Evolutionary conservation across 2,329 filamentous ascomycete species (phyloP), one percentile per base, ranked within the genome.

Genomic region (Bipolaris bicolor): DNA sequence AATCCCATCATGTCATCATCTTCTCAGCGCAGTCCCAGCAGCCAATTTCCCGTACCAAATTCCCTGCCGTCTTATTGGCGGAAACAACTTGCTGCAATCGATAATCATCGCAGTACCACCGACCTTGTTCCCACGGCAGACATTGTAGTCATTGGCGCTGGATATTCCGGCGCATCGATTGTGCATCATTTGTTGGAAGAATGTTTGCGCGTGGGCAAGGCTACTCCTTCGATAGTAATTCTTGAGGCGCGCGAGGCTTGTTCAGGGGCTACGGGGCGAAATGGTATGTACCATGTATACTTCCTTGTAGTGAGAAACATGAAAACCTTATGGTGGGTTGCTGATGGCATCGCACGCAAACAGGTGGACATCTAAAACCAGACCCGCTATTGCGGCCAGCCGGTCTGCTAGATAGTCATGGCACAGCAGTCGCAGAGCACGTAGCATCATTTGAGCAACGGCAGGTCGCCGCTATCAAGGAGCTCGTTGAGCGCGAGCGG

Each of bases 261-360:
- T 60, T 80, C 78, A 9, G 83, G 83, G 15, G 83, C 83, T 3
- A 85, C 83, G 7, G 83, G 80, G 1, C 77, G 83, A 47, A 84
- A 84, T 58, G 83, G 82, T 18, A 83, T 81, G 0, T 62, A 11
- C 29, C 3, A 5, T 31, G 4, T 31, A 11, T 31, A 13, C 7
- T 13, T 31, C 2, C 1, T 5, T 13, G 10, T 11, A 31, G 2
- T 11, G 5, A 13, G 29, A 31, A 11, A 31, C 10, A 31, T 31
- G 7, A 6, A 9, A 9, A 16, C 15, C 15, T 7, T 43, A 3
- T 4, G 11, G 20, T 10, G 9, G 11, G 31, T 26, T 49, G 15
- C 49, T 56, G n/a, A 58, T 22, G 0, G 5, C n/a, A 24, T 2
- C 10, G 16, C 11, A 10, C 6, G 7, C 4, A 5, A n/a, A 1